Base-by-base conservation (phyloP, 2,329 filamentous ascomycete genomes). In the Pyricularia grisea region DNA sequence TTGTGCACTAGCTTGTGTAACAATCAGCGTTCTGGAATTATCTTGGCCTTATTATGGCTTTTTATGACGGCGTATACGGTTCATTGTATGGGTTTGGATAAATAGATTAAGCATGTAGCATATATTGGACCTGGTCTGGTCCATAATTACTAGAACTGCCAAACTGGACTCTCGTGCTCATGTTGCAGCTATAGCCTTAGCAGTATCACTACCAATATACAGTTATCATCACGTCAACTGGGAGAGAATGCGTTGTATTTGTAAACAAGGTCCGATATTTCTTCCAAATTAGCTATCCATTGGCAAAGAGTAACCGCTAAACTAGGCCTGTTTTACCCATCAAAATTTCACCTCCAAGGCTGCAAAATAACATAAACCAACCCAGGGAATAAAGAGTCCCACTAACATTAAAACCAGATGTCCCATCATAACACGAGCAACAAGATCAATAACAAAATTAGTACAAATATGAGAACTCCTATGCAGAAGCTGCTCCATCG, bases 401-500 rank as follows among this genome's bases (percentile, higher is more conserved):
- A 69, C 33, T 50, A 27, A 3, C 31, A 20, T 10, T 69, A 65
- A 66, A 68, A 70, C 27, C 50, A 71, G 58, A 55, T 68, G 42
- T 68, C 28, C 42, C 30, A 67, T 76, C 79, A 90, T 73, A 91
- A 75, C 65, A 90, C 79, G 74, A 91, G 75, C 63, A 98, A 82
- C 73, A 99, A 81, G 71, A 98, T 87, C 75, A 99, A 83, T 74
- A 99, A 81, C 31, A 99, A 81, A 70, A 98, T 92, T 73, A 98
- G 83, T 55, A 97, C 92, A 71, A 95, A 88, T 71, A 98, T 97
- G 74, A 98, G 84, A 25, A 96, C 82, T 4, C 84, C 92, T 74
- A 99, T 97, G 79, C 94, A 98, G 81, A 93, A 97, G 78, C 93
- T 93, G 73, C 93, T 97, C 82, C 81, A 84, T 75, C 84, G 82